These are phyloP conservation scores for Xylaria longipes DNA, from an alignment of 495 filamentous ascomycete genomes.

Conservation along the genomic window DNA sequence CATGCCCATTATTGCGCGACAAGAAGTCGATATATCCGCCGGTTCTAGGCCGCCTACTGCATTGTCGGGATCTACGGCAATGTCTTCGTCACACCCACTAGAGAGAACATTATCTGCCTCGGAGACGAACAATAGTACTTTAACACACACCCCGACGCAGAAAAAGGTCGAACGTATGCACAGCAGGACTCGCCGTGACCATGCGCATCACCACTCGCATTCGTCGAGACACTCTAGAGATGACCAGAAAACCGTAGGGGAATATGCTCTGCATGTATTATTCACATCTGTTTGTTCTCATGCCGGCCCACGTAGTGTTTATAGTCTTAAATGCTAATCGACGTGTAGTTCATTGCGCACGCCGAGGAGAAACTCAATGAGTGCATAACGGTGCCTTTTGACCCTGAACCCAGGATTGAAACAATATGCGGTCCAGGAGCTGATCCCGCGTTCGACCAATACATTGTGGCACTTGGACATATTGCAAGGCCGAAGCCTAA, in stretches of 20 bases:
- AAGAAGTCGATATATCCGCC: constrained; percentile 48
- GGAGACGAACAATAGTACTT: constrained; percentile 28
- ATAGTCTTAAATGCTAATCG: constrained; percentile 33
- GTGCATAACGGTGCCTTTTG: constrained; percentile 74
- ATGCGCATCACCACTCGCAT: constrained; percentile 80
- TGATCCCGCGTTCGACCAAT: constrained; percentile 91
- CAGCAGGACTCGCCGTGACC: constrained; percentile 71
- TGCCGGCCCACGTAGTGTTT: constrained; percentile 7
- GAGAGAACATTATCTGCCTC: constrained; percentile 46
- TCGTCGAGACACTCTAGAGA: constrained; percentile 75
- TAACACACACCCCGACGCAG: constrained; percentile 39
- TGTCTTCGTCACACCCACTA: constrained; percentile 38
- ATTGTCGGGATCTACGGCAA: constrained; percentile 51
- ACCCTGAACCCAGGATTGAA: constrained; percentile 82
- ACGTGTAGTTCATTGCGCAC: constrained; percentile 69
- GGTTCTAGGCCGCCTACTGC: constrained; percentile 47
- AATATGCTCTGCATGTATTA: constrained; percentile 95
- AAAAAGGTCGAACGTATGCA: constrained; percentile 67
- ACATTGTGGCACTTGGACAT: constrained; percentile 90
- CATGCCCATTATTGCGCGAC: constrained; percentile 48
- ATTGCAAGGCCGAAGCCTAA: constrained; percentile 94
- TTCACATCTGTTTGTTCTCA: constrained; percentile 78
- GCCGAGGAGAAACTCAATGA: constrained; percentile 93
- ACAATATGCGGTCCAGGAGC: constrained; percentile 86
- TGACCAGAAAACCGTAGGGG: constrained; percentile 87